Conservation (phyloP, 768 basidiomycete genomes). For the Podaxis sp. region DNA sequence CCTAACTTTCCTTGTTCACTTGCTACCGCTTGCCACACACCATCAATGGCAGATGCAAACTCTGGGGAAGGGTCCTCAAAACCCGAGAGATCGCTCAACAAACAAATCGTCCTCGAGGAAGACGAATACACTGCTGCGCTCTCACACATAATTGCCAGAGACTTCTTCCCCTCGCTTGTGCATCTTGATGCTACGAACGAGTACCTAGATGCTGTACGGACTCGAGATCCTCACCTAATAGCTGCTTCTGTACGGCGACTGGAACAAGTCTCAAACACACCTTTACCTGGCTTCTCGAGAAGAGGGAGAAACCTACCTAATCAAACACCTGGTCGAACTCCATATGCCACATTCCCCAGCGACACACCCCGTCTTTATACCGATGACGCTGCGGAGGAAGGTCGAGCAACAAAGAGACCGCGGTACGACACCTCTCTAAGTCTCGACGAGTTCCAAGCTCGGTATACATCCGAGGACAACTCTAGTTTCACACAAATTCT, state of each 20-base stretch:
- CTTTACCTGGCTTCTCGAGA: slow-evolving; percentile 30
- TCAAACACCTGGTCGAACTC: slow-evolving; percentile 61
- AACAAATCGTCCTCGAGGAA: slow-evolving; percentile 78
- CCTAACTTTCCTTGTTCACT: neutral
- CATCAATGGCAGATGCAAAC: slow-evolving; percentile 18
- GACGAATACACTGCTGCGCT: slow-evolving; percentile 93
- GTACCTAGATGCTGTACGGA: slow-evolving; percentile 77
- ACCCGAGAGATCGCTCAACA: slow-evolving; percentile 60
- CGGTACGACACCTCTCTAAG: slow-evolving; percentile 61
- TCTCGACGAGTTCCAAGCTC: slow-evolving; percentile 85
- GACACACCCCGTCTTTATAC: slow-evolving; percentile 56
- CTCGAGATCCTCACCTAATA: slow-evolving; percentile 77
- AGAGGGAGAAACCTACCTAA: slow-evolving; percentile 26
- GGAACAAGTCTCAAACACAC: slow-evolving; percentile 59
- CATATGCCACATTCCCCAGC: slow-evolving; percentile 53
- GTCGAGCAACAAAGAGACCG: slow-evolving; percentile 50
- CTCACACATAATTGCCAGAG: slow-evolving; percentile 90
- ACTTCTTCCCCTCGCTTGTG: slow-evolving; percentile 95
- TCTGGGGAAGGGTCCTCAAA: slow-evolving; percentile 18
- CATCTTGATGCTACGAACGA: slow-evolving; percentile 87
- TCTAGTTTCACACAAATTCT: slow-evolving; percentile 93
- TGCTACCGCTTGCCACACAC: neutral
- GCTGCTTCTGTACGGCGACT: slow-evolving; percentile 72
- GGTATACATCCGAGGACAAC: slow-evolving; percentile 96
- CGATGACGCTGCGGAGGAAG: slow-evolving; percentile 32